Evolutionary conservation across 768 basidiomycete genomes (phyloP), one percentile per base, ranked within the genome.

Genomic region (Cystobasidium onofrii): DNA sequence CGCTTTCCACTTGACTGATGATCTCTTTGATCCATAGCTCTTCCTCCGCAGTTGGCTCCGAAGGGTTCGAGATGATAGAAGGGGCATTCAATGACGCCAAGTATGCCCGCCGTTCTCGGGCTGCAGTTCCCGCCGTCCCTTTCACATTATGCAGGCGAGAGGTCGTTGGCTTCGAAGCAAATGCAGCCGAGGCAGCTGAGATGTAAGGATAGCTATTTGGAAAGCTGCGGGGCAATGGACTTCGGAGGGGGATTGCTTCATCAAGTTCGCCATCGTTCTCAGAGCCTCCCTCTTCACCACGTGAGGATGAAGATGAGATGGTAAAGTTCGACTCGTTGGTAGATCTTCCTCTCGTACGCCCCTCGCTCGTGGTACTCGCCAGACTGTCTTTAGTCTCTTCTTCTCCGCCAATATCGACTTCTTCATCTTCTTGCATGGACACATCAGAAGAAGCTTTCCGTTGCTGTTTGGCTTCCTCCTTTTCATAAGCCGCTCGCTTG

Each of bases 401-500:
- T 54, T 55, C 27, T 34, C 25, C 36, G 23, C 17, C 73, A 4
- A 20, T 34, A 29, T 34, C 73, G 41, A 23, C 39, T 25, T 73
- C 61, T 20, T 64, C 61, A 27, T 61, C 73, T 15, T 64, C 62
- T 27, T 29, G 39, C 6, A 36, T 10, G 18, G 73, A 64, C 18
- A 13, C 27, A 27, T 64, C 61, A 39, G 61, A 64, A 20, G 9
- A 18, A 27, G 29, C 63, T 25, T 36, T n/a, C 10, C 61, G 25
- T 61, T 63, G 20, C 29, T 65, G 63, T 25, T 52, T 34, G 20
- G 64, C 60, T 64, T 73, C 71, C 33, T 44, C 61, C 36, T 70
- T 70, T 41, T 75, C 64, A 36, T 54, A 79, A 77, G 74, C 73
- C 15, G 73, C 73, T 1, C 65, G 73, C 77, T 80, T 98, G 73